Conservation (phyloP, 768 basidiomycete genomes). For the Vishniacozyma victoriae region DNA sequence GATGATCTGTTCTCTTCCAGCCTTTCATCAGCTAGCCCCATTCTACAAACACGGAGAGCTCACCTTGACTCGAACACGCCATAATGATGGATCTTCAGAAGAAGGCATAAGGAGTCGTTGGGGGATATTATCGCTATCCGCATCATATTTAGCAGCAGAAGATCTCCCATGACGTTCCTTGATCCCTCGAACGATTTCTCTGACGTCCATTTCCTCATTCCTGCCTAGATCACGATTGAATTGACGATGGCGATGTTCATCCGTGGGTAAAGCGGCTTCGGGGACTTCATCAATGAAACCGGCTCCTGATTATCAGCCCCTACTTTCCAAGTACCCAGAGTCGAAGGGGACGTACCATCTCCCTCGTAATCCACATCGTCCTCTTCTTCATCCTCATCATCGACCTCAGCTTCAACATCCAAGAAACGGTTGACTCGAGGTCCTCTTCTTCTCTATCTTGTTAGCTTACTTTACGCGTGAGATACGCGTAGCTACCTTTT, state of each 20-base stretch:
- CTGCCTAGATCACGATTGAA: slow-evolving; percentile 60
- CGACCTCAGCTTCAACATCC: slow-evolving; percentile 92
- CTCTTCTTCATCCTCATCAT: slow-evolving; percentile 94
- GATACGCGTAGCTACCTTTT: slow-evolving; percentile 9
- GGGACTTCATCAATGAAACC: slow-evolving; percentile 49
- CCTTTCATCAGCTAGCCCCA: slow-evolving; percentile 50
- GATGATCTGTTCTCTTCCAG: slow-evolving; percentile 85
- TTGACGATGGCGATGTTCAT: slow-evolving; percentile 47
- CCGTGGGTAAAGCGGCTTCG: slow-evolving; percentile 24
- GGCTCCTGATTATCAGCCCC: slow-evolving; percentile 30
- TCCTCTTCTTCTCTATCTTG: slow-evolving; percentile 38
- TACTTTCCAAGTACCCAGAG: background rate
- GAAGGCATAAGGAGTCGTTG: slow-evolving; percentile 93
- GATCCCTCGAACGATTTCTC: slow-evolving; percentile 74
- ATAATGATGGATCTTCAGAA: slow-evolving; percentile 88
- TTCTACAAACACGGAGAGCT: slow-evolving; percentile 23
- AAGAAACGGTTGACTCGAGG: slow-evolving; percentile 71
- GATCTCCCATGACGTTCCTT: slow-evolving; percentile 66
- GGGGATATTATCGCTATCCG: slow-evolving; percentile 88
- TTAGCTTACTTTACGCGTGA: slow-evolving; percentile 12
- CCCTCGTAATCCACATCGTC: slow-evolving; percentile 51
- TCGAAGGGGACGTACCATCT: slow-evolving; percentile 35
- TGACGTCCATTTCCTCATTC: slow-evolving; percentile 66
- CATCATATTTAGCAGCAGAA: slow-evolving; percentile 59
- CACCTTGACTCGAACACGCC: slow-evolving; percentile 92